These are phyloP conservation scores for Trypanosoma theileri DNA, from an alignment of 208 protist genomes.

Conservation along the genomic window DNA sequence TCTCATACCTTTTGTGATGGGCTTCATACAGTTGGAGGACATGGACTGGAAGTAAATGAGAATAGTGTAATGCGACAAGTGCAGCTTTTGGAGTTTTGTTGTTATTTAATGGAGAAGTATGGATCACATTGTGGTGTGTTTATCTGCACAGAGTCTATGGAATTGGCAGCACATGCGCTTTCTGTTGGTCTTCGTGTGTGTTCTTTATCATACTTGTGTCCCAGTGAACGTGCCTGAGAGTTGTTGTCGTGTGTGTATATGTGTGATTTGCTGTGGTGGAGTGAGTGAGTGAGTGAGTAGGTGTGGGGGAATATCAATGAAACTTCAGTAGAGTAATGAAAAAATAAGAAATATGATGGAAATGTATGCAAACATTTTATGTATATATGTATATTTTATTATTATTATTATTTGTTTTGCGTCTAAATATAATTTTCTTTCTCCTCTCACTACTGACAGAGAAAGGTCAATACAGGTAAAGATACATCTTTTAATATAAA, in stretches of 20 bases:
- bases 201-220: constrained; percentile 34
- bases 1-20: no score
- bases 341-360: not conserved
- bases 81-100: constrained; percentile 11
- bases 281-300: no score
- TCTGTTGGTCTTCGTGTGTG: constrained; percentile 59
- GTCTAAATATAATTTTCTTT: not conserved
- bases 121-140: constrained; percentile 22
- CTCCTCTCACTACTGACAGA: not conserved
- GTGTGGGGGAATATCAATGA: no score
- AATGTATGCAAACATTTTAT: not conserved
- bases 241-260: not conserved
- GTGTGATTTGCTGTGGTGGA: no score
- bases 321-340: not conserved
- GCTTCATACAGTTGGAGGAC: no score
- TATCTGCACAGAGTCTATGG: constrained; percentile 68
- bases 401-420: not conserved
- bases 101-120: constrained; percentile 19
- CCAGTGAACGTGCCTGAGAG: not conserved
- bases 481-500: no score
- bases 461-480: not conserved
- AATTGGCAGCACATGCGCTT: constrained; percentile 66
- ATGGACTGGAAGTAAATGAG: no score
- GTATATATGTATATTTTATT: not conserved
- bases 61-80: not conserved